These are phyloP conservation scores for Rhypophila decipiens DNA, from an alignment of 495 filamentous ascomycete genomes.

Conservation along the genomic window DNA sequence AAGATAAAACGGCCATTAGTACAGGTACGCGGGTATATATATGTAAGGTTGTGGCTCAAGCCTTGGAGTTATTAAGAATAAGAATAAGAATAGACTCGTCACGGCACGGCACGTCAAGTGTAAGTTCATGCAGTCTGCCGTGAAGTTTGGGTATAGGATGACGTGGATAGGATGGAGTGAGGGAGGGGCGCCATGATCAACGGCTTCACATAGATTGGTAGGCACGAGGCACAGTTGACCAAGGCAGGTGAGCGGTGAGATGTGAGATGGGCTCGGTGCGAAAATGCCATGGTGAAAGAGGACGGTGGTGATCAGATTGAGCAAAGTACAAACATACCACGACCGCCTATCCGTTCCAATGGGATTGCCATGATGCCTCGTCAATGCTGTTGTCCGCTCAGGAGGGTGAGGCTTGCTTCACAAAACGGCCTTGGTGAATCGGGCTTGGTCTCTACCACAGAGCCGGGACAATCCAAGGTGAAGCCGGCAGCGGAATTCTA, in stretches of 20 bases:
- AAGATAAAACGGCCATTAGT: background rate
- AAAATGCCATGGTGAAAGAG: too few relatives aligned
- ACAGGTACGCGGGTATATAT: background rate
- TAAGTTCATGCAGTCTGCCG: too few relatives aligned
- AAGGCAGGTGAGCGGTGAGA: background rate
- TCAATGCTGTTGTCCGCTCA: background rate
- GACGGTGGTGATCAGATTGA: background rate
- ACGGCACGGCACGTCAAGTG: too few relatives aligned
- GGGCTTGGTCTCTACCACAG: too few relatives aligned
- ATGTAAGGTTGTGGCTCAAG: background rate
- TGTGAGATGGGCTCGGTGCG: background rate
- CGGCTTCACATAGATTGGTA: background rate
- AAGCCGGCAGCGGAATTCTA: too few relatives aligned
- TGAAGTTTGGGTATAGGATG: too few relatives aligned
- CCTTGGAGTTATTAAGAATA: background rate
- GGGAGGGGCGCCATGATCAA: too few relatives aligned
- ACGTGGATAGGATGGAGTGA: too few relatives aligned
- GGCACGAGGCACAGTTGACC: background rate
- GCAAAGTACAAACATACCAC: conserved; percentile 34
- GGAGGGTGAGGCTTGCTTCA: too few relatives aligned
- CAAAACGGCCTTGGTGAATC: too few relatives aligned
- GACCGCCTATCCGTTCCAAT: conserved; percentile 56
- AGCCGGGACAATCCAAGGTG: too few relatives aligned
- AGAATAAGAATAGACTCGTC: background rate
- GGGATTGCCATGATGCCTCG: conserved; percentile 39